Base-by-base conservation (phyloP, 306 rosid genomes). In the Amphicarpaea edgeworthii region DNA sequence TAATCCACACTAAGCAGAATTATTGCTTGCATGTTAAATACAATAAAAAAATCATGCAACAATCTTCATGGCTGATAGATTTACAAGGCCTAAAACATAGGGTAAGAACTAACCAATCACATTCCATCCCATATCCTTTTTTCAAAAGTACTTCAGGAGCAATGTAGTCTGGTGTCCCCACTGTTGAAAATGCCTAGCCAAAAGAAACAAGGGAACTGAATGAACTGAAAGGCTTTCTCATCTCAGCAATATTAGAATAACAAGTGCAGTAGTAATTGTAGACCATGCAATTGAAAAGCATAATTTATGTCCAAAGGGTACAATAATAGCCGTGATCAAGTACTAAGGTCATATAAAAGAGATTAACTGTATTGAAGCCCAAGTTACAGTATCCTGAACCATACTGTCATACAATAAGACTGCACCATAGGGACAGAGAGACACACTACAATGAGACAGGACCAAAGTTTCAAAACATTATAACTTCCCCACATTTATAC, bases 101-200 rank as follows among this genome's bases (percentile, higher is more conserved):
- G 47, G 67, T 61, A 69, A 77, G 83, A 75, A 85, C 97, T 85
- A 77, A 95, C 98, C 98, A 95, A 83, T 95, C 98, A 38, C 98
- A 95, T 85, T 95, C 98, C 97, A 95, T 95, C 76, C 98, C 98
- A 81, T 95, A 95, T 90, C 98, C 98, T 79, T 95, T 95, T 78
- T 95, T 95, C 87, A 92, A 53, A 66, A 92, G 81, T 58, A 95
- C 98, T 89, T 95, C 98, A 75, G 98, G 98, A 72, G 98, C 98
- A 83, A 95, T 95, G 83, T 95, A 95, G 76, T 95, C 98, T 2
- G 98, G 97, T 57, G 98, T 95, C 83, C 98, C 98, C 75, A 95
- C 98, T 20, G 98, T 95, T 79, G 98, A 92, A 87, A 95, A 95
- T 78, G 98, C 98, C 98, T 94, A 68, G 63, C 74, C 81, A 67